Percentiles rank a stretch among this genome's conserved stretches.
phyloP scores from a whole-genome alignment of 352 stramenopile genomes.

The Globisporangium takayamanum region DNA sequence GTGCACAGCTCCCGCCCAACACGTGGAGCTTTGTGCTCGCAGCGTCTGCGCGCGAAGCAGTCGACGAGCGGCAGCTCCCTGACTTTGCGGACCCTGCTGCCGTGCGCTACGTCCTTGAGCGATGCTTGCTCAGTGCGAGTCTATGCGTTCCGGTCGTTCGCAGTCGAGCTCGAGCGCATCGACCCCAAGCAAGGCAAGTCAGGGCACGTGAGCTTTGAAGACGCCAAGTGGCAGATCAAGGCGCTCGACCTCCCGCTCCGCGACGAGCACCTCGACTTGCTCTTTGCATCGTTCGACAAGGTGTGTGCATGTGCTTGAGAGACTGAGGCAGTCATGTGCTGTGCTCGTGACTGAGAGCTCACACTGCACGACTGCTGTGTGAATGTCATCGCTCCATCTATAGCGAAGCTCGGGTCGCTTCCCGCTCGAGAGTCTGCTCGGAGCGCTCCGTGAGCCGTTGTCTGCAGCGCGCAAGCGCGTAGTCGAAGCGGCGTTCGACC shows the following conservation, averaged over 20 bases:
- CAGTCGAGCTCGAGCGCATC: conserved; percentile 31
- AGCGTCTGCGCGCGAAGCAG: conserved; percentile 24
- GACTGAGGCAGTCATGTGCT: neutral
- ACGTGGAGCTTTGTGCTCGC: conserved; percentile 65
- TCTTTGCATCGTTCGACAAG: conserved; percentile 69
- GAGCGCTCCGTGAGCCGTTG: conserved; percentile 32
- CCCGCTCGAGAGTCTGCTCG: conserved; percentile 34
- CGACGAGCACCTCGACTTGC: conserved; percentile 68
- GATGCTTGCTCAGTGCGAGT: conserved; percentile 44
- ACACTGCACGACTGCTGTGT: neutral
- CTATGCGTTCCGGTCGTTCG: conserved; percentile 51
- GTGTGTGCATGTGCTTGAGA: conserved; percentile 6
- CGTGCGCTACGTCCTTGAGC: conserved; percentile 44
- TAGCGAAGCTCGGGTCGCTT: conserved; percentile 56
- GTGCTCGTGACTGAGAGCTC: neutral
- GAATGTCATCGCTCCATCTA: neutral
- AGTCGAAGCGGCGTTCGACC: conserved; percentile 41
- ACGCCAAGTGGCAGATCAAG: conserved; percentile 57
- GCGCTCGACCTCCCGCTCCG: conserved; percentile 46
- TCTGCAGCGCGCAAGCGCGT: conserved; percentile 22
- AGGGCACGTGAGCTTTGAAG: conserved; percentile 59
- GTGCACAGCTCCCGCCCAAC: conserved; percentile 38
- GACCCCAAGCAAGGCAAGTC: conserved; percentile 30
- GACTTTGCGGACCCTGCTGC: conserved; percentile 31
- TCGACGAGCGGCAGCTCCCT: conserved; percentile 38